A percentile compares a stretch with the other conserved stretches of the same genome.
These are phyloP conservation scores for Calonectria pteridis DNA, from an alignment of 2,329 filamentous ascomycete genomes.

Conservation along the genomic window DNA sequence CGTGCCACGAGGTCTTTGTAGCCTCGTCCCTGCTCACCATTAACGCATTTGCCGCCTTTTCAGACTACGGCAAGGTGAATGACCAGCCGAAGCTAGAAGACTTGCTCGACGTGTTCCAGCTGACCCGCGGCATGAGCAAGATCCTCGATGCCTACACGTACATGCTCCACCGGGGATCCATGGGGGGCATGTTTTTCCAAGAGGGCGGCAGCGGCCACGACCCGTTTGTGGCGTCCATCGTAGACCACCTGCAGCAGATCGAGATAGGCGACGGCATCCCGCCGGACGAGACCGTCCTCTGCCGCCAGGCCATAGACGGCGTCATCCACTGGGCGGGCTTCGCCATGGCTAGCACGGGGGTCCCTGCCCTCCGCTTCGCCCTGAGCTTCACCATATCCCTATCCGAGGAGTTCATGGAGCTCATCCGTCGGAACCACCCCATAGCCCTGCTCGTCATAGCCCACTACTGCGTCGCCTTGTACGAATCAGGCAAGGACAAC, in stretches of 20 bases:
- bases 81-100: constrained; percentile 45
- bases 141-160: constrained; percentile 44
- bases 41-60: constrained; percentile 46
- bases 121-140: constrained; percentile 47
- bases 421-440: constrained; percentile 30
- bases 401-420: constrained; percentile 30
- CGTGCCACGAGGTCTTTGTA: constrained; percentile 50
- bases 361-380: constrained; percentile 18
- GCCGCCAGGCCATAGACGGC: constrained; percentile 13
- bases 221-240: constrained; percentile 14
- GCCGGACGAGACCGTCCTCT: background rate
- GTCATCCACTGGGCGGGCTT: constrained; percentile 20
- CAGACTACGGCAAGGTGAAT: constrained; percentile 27
- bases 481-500: constrained; percentile 15
- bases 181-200: constrained; percentile 17
- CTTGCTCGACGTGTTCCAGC: constrained; percentile 48
- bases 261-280: constrained; percentile 22
- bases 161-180: constrained; percentile 9
- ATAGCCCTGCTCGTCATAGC: constrained; percentile 29
- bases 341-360: background rate
- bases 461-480: constrained; percentile 33
- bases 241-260: constrained; percentile 28
- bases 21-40: constrained; percentile 49
- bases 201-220: background rate
- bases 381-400: constrained; percentile 34